Base-by-base conservation (phyloP, 805 yeast genomes). In the baker's yeast (Saccharomyces cerevisiae) region DNA sequence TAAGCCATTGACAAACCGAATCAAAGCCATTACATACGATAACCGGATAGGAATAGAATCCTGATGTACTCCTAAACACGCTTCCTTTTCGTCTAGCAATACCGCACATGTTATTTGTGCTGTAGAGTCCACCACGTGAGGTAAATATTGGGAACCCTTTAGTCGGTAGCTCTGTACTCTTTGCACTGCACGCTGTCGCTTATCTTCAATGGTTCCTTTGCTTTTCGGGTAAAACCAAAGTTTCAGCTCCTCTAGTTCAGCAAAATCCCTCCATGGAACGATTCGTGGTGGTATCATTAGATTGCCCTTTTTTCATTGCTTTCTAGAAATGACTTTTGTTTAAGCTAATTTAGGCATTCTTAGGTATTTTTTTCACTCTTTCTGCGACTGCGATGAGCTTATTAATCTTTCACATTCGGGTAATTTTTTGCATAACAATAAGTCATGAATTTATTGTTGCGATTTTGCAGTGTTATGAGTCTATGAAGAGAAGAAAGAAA, bases 1-100 rank as follows among this genome's bases (percentile, higher is more conserved):
- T 3, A 89, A 69, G 2, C 97, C 98, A 69, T 94, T 94, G 27
- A 94, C 97, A 71, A 92, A 89, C 55, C 95, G 74, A 28, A 89
- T 83, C 11, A 91, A 63, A 0, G 89, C 81, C 87, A 87, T 83
- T 0, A 90, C 73, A 65, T 87, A 87, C 4, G 84, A 74, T 57
- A 83, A 61, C 56, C 81, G 77, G 2, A 81, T 61, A 8, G 62
- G 47, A 26, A 55, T 41, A 8, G 55, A 59, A 10, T 51, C 53
- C 5, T 57, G 49, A 66, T 65, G 17, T 71, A 48, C 59, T 50
- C 77, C 79, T 49, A 29, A 48, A 1, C 30, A 21, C 8, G 48
- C 51, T 10, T 58, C 56, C n/a, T 60, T 55, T 32, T 74, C 74
- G 55, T 80, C 83, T 13, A 68, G 59, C 24, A 83, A 53, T 1